A percentile compares a stretch with the other conserved stretches of the same genome.
These are phyloP conservation scores for Boletus patriciae DNA, from an alignment of 768 basidiomycete species.

Conservation along the genomic window DNA sequence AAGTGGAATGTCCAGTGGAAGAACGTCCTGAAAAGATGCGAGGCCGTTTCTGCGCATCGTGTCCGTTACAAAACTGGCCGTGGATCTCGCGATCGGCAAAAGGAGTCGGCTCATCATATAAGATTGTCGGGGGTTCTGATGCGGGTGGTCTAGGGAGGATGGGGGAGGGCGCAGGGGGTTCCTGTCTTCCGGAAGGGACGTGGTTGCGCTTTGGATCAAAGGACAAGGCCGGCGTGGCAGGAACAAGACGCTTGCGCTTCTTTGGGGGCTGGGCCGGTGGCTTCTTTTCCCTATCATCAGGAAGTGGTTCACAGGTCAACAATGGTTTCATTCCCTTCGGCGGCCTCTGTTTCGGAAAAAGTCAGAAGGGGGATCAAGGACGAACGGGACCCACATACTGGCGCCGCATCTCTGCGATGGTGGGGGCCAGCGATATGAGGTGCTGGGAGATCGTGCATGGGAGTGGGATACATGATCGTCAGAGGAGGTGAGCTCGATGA, in stretches of 20 bases:
- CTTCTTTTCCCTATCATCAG: constrained; percentile 27
- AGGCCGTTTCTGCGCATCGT: constrained; percentile 18
- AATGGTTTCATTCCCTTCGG: constrained; percentile 21
- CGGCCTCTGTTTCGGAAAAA: constrained; percentile 19
- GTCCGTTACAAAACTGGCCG: constrained; percentile 6
- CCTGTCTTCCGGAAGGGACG: constrained; percentile 28
- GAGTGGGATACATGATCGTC: constrained; percentile 10
- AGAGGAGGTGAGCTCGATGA: constrained; percentile 2
- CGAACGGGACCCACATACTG: constrained; percentile 21
- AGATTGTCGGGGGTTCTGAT: constrained; percentile 9
- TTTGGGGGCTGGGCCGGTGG: constrained; percentile 10
- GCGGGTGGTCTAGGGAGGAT: constrained; percentile 9
- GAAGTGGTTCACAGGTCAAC: constrained; percentile 24
- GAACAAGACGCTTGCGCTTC: constrained; percentile 24
- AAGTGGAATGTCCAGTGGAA: constrained; percentile 3
- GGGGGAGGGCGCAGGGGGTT: constrained; percentile 7
- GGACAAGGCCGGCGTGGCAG: constrained; percentile 19
- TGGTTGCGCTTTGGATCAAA: constrained; percentile 20
- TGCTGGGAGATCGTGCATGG: constrained; percentile 15
- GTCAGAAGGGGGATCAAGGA: constrained; percentile 14
- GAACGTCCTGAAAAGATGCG: constrained; percentile 13
- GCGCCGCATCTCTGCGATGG: constrained; percentile 21
- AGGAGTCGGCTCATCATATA: constrained; percentile 13
- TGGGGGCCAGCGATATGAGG: constrained; percentile 4
- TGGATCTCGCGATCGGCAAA: constrained; percentile 8